A percentile compares a stretch with the other conserved stretches of the same genome.
Evolutionary conservation across 768 basidiomycete genomes (phyloP).

Genomic region (Paxillus ammoniavirescens): DNA sequence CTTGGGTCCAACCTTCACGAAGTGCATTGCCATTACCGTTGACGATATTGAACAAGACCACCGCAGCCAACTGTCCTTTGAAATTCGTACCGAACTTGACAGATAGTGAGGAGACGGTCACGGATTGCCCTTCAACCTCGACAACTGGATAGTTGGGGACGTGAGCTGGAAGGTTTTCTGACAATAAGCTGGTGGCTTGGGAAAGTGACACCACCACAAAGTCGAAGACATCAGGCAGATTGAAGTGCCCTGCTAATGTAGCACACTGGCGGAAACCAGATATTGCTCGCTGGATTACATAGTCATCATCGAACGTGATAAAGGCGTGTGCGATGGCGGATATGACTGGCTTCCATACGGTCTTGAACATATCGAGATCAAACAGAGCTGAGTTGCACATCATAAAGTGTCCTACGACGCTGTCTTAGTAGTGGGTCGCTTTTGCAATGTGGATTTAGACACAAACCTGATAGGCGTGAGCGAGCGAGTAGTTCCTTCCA

Average conservation of each 20-base stretch:
- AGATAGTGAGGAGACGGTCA: constrained; percentile 90
- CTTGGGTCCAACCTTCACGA: constrained; percentile 93
- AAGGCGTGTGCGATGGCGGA: constrained; percentile 96
- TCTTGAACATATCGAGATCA: constrained; percentile 91
- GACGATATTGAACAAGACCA: constrained; percentile 95
- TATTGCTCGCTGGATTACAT: constrained; percentile 91
- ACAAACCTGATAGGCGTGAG: constrained; percentile 73
- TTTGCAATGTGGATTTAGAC: constrained; percentile 2
- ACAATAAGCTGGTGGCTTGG: constrained; percentile 84
- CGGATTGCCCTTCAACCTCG: constrained; percentile 83
- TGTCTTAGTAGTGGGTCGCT: constrained; percentile 25
- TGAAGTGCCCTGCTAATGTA: constrained; percentile 84
- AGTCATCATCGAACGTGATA: constrained; percentile 94
- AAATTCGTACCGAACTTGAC: constrained; percentile 94
- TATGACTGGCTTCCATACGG: constrained; percentile 90
- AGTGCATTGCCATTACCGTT: constrained; percentile 94
- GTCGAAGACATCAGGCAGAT: constrained; percentile 93
- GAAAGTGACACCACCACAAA: constrained; percentile 92
- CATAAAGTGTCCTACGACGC: constrained; percentile 54
- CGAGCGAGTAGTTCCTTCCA: constrained; percentile 94
- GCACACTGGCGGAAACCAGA: constrained; percentile 97
- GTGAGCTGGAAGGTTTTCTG: constrained; percentile 65
- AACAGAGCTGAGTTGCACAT: constrained; percentile 78
- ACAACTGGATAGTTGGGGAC: constrained; percentile 86
- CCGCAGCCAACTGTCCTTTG: constrained; percentile 93